Base-by-base conservation (phyloP, 83 land plant species). In the Diphasiastrum complanatum region DNA sequence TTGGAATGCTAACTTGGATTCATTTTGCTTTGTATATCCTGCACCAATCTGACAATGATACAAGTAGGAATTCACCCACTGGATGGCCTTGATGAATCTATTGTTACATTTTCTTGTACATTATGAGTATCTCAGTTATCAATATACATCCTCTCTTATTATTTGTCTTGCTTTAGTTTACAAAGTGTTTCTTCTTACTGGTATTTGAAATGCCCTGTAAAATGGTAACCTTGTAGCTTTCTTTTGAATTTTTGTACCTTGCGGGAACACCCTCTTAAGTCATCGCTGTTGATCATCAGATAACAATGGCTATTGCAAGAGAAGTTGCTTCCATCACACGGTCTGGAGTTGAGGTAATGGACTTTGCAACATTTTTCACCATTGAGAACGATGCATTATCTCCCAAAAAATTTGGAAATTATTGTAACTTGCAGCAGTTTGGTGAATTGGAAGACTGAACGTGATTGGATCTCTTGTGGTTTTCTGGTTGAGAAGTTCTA, bases 221-320 rank as follows among this genome's bases (percentile, higher is more conserved):
- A 54, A 54, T 22, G 38, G 31, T 54, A 32, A 38, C 23, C 58
- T 32, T 32, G 41, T 16, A 32, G 58, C 41, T 32, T 23, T 22
- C 5, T 56, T 5, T 33, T 56, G 4, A 33, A 26, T n/a, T 12
- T 26, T 16, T 34, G 33, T 64, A 22, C 36, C 32, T 53, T 20
- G 28, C 60, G 16, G 3, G 31, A 26, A 20, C 14, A 47, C n/a
- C n/a, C n/a, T n/a, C n/a, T n/a, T 61, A 14, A 47, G 51, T 5
- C 23, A 47, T 3, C 23, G 31, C 4, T 60, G 28, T 43, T 55
- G 8, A 48, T 14, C 38, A 65, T 30, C 68, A 91, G 97, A 71
- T 91, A 37, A 82, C 93, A 5, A 91, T 86, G 97, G 52, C 97
- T 3, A 87, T 91, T 68, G 93, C 97, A 30, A 84, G 81, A 40